These are phyloP conservation scores for Trichoderma reesei DNA, from an alignment of 495 filamentous ascomycete species.

Conservation along the genomic window DNA sequence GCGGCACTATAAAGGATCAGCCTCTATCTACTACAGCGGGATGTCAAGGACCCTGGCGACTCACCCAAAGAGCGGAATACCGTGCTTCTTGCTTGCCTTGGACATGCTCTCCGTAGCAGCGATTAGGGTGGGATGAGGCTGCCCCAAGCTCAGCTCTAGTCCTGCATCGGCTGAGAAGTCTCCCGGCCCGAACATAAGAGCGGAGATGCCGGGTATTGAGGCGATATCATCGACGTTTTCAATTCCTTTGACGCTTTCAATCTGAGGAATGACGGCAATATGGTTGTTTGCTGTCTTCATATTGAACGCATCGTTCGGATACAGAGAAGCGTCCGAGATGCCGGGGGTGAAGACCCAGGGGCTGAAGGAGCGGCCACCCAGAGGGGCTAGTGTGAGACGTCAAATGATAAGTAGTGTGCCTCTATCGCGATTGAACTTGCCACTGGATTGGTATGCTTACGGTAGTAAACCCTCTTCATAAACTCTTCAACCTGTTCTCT, in stretches of 20 bases:
- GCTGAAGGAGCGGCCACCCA: conserved; percentile 8
- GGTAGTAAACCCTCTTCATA: conserved; percentile 12
- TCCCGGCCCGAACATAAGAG: conserved; percentile 28
- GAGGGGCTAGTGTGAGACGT: background rate
- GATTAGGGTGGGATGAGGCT: background rate
- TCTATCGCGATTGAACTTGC: too few relatives aligned
- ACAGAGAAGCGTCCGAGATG: conserved; percentile 14
- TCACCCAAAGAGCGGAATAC: conserved; percentile 6
- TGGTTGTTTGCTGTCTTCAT: conserved; percentile 27
- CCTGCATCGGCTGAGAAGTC: conserved; percentile 9
- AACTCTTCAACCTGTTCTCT: conserved; percentile 12
- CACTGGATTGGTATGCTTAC: background rate
- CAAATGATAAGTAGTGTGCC: too few relatives aligned
- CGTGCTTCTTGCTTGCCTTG: background rate
- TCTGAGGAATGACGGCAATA: conserved; percentile 35
- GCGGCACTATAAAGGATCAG: background rate
- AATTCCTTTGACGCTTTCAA: conserved; percentile 37
- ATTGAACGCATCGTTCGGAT: conserved; percentile 22
- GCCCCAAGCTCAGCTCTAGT: background rate
- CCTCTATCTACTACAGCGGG: too few relatives aligned
- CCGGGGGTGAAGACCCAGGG: conserved; percentile 11
- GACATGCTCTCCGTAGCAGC: conserved; percentile 1
- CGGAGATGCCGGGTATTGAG: conserved; percentile 34
- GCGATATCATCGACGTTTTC: conserved; percentile 43
- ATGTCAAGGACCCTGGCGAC: background rate